Evolutionary conservation across 495 filamentous ascomycete genomes (phyloP).

Genomic region (Penicillium goetzii): DNA sequence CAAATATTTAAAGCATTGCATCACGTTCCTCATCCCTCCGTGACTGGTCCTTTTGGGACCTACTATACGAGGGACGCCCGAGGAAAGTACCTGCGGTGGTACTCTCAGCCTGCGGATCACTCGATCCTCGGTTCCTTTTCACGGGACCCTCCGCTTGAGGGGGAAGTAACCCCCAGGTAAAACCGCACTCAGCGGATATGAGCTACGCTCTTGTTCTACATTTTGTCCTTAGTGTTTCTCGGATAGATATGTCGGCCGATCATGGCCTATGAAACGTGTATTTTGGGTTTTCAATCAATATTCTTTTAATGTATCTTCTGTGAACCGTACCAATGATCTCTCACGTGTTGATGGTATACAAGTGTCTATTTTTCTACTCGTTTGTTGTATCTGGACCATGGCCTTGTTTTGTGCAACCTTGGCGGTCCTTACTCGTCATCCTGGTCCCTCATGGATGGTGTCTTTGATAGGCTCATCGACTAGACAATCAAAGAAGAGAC

Average conservation of each 20-base stretch:
- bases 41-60: neutral
- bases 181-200: constrained; percentile 24
- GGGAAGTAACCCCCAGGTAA: neutral
- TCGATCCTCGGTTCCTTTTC: constrained; percentile 3
- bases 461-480: neutral
- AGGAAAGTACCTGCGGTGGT: constrained; percentile 9
- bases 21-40: neutral
- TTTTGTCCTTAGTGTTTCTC: constrained; percentile 27
- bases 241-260: constrained; percentile 24
- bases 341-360: too few relatives aligned
- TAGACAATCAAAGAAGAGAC: neutral
- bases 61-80: neutral
- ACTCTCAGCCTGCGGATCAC: neutral
- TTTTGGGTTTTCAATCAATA: constrained; percentile 7
- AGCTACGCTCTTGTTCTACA: constrained; percentile 28
- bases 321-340: neutral
- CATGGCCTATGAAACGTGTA: constrained; percentile 24
- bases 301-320: neutral
- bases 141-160: neutral
- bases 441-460: neutral
- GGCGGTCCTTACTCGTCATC: too few relatives aligned
- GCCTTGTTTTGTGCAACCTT: neutral
- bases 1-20: constrained; percentile 14
- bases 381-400: too few relatives aligned
- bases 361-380: too few relatives aligned